Evolutionary conservation across 106 monocot species (phyloP).

Genomic region (Agapanthus africanus): DNA sequence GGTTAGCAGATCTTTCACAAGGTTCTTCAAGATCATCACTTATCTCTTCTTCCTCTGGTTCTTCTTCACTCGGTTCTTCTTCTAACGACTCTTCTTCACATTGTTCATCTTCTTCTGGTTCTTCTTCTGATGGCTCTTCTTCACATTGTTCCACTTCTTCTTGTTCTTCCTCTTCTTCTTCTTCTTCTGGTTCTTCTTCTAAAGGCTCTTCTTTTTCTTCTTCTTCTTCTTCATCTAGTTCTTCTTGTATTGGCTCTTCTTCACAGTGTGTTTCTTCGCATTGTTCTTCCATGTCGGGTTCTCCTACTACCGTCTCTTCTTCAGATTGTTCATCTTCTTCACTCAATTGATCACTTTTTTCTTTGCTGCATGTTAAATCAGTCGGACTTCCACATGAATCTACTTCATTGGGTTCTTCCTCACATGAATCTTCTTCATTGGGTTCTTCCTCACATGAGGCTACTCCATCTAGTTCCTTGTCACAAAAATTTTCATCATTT

Average conservation of each 20-base stretch:
- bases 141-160: neutral
- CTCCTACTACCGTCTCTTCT: neutral
- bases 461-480: neutral
- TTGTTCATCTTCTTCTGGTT: neutral
- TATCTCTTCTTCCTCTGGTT: slow-evolving; percentile 1
- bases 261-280: neutral
- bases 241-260: too few relatives aligned
- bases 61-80: neutral
- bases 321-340: neutral
- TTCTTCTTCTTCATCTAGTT: neutral
- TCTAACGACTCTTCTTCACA: neutral
- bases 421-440: neutral
- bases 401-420: slow-evolving; percentile 2
- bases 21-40: slow-evolving; percentile 8
- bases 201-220: neutral
- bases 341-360: neutral
- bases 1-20: neutral
- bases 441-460: slow-evolving; percentile 7
- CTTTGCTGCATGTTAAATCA: neutral
- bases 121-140: neutral
- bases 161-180: neutral
- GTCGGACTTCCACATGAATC: neutral
- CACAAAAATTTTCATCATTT: neutral
- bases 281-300: too few relatives aligned
- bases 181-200: slow-evolving; percentile 6